A percentile compares a stretch with the other conserved stretches of the same genome.
phyloP scores from a whole-genome alignment of 2,329 filamentous ascomycete genomes.

The Xylaria sp. region DNA sequence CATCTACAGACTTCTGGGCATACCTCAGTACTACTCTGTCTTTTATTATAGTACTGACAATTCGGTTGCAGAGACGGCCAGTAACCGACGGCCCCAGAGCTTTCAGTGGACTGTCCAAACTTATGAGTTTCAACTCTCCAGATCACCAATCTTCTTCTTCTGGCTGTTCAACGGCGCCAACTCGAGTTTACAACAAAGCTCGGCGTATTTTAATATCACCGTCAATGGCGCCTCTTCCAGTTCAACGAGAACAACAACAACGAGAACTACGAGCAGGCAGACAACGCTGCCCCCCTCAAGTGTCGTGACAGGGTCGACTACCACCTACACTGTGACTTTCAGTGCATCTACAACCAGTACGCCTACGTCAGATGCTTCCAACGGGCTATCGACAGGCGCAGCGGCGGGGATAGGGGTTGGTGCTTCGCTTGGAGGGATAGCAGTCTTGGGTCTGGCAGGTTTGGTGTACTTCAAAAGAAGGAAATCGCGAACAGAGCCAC shows the following conservation, averaged over 20 bases:
- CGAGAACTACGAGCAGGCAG: background rate
- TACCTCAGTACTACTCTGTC: too few species aligned
- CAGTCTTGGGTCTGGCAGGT: background rate
- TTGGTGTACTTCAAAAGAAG: background rate
- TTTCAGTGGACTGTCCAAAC: conserved; percentile 20
- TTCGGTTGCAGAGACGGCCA: background rate
- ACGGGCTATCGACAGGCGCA: background rate
- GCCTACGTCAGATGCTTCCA: background rate
- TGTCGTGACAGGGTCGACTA: background rate
- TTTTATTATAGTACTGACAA: background rate
- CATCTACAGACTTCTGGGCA: background rate
- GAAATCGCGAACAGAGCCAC: background rate
- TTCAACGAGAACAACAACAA: background rate
- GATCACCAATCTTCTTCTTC: conserved; percentile 21
- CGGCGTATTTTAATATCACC: conserved; percentile 18
- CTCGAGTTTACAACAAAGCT: background rate
- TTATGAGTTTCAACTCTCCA: conserved; percentile 13
- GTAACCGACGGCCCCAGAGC: background rate
- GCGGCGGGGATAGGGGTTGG: conserved; percentile 16
- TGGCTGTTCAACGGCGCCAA: conserved; percentile 3
- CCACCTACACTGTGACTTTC: background rate
- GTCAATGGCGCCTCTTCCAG: background rate
- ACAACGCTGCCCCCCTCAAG: background rate
- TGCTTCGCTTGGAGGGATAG: background rate
- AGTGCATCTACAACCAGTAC: background rate